phyloP scores from a whole-genome alignment of 805 yeast genomes.

The Spathaspora boniae region DNA sequence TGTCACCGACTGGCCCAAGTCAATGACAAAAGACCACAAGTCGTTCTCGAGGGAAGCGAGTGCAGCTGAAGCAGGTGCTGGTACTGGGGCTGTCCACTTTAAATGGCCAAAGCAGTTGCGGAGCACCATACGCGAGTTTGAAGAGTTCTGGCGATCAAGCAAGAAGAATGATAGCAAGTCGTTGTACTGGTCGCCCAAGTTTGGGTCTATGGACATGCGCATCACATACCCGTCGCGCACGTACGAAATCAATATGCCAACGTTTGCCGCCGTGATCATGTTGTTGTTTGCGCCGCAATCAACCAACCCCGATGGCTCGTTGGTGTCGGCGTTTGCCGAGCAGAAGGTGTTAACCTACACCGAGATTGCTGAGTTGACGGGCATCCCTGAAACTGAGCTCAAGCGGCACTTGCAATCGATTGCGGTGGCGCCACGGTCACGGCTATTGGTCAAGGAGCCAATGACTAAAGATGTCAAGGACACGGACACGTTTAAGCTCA shows the following conservation, averaged over 20 bases:
- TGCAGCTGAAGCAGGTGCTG: too few species aligned
- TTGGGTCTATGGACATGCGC: constrained; percentile 79
- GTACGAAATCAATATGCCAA: constrained; percentile 77
- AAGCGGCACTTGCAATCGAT: constrained; percentile 77
- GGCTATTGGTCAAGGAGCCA: constrained; percentile 72
- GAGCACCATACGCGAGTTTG: constrained; percentile 33
- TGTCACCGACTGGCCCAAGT: constrained; percentile 43
- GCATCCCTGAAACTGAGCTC: constrained; percentile 71
- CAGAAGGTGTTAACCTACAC: constrained; percentile 51
- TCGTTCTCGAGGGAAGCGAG: constrained; percentile 22
- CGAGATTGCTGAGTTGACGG: constrained; percentile 63
- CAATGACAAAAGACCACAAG: constrained; percentile 43
- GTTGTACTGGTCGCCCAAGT: constrained; percentile 72
- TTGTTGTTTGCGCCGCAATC: constrained; percentile 57
- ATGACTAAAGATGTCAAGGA: constrained; percentile 66
- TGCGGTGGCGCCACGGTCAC: constrained; percentile 76
- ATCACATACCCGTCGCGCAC: constrained; percentile 64
- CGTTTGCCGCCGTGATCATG: constrained; percentile 76
- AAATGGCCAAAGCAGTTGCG: constrained; percentile 41
- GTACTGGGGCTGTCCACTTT: too few species aligned
- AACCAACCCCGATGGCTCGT: constrained; percentile 22
- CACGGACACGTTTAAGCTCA: constrained; percentile 63
- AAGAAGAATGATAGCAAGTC: constrained; percentile 40
- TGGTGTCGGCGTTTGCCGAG: constrained; percentile 46
- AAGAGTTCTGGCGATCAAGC: constrained; percentile 39